Percentiles rank a stretch among this genome's conserved stretches.
These are phyloP conservation scores for Scenedesmus sp. DNA, from an alignment of 163 green algal species.

Conservation along the genomic window DNA sequence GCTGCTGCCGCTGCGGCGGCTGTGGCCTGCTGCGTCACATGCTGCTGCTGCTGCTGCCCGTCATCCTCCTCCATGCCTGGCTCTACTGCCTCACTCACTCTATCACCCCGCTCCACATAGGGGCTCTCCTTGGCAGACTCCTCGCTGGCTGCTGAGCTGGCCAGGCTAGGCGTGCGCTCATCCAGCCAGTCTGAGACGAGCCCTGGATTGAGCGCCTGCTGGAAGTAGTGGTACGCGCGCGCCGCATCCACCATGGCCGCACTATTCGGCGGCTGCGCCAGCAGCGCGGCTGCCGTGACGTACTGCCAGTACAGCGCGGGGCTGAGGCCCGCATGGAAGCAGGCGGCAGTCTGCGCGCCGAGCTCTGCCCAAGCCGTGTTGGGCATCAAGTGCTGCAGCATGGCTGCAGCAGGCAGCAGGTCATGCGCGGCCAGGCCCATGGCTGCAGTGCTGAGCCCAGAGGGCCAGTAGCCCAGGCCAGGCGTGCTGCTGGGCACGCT, in stretches of 20 bases:
- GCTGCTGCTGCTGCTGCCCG: neutral
- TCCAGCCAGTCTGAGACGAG: constrained; percentile 33
- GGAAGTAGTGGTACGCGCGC: constrained; percentile 49
- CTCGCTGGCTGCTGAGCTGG: constrained; percentile 36
- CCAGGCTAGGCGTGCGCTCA: constrained; percentile 34
- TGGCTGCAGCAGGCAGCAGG: constrained; percentile 29
- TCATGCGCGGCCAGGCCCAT: constrained; percentile 24
- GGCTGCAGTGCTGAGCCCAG: neutral
- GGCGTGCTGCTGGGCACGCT: neutral
- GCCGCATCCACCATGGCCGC: constrained; percentile 40
- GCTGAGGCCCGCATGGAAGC: constrained; percentile 39
- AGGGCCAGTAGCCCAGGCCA: constrained; percentile 11
- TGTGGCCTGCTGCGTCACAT: neutral
- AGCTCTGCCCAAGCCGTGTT: constrained; percentile 39
- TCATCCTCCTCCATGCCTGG: neutral
- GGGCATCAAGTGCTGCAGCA: constrained; percentile 25
- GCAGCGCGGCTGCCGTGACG: constrained; percentile 36
- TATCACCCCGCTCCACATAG: constrained; percentile 13
- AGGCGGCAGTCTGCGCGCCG: constrained; percentile 34
- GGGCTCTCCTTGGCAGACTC: constrained; percentile 46
- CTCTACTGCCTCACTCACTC: constrained; percentile 15
- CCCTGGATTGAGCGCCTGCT: constrained; percentile 5
- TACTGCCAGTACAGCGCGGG: constrained; percentile 50
- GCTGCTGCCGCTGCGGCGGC: neutral
- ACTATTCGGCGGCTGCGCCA: constrained; percentile 43